Evolutionary conservation across 2,329 filamentous ascomycete genomes (phyloP).

Genomic region (Zymoseptoria passerinii): DNA sequence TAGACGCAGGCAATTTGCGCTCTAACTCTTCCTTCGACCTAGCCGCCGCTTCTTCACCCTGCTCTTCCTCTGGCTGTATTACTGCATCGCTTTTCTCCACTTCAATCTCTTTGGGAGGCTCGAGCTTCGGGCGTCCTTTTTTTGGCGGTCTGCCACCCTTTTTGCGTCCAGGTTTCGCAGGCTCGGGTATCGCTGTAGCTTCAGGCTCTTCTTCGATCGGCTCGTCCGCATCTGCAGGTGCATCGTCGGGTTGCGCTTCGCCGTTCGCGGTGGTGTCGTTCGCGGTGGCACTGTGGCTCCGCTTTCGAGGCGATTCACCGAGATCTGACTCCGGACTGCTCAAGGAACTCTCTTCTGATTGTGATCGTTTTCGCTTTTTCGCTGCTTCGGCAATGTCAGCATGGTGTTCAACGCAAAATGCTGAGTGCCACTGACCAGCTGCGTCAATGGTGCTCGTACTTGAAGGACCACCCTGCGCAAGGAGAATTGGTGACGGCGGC

Average conservation of each 20-base stretch:
- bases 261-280: conserved; percentile 25
- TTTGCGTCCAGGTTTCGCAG: conserved; percentile 35
- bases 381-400: conserved; percentile 12
- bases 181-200: conserved; percentile 26
- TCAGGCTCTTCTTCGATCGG: conserved; percentile 18
- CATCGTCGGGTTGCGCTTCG: conserved; percentile 15
- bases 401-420: background rate
- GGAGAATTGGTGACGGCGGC: conserved; percentile 25
- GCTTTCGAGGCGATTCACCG: conserved; percentile 29
- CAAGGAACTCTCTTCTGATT: conserved; percentile 32
- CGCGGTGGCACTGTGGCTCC: conserved; percentile 20
- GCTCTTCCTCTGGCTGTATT: conserved; percentile 17
- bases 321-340: conserved; percentile 30
- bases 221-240: conserved; percentile 37
- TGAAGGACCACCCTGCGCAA: conserved; percentile 23
- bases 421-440: conserved; percentile 15
- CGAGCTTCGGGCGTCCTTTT: conserved; percentile 24
- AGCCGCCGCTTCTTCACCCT: conserved; percentile 27
- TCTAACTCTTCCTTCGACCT: conserved; percentile 47
- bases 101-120: conserved; percentile 21
- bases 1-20: conserved; percentile 25
- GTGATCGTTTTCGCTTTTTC: conserved; percentile 40
- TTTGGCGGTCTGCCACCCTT: conserved; percentile 23
- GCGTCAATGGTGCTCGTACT: conserved; percentile 26
- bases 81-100: conserved; percentile 8